Base-by-base conservation (phyloP, 352 stramenopile genomes). In the Globisporangium abappressorium region DNA sequence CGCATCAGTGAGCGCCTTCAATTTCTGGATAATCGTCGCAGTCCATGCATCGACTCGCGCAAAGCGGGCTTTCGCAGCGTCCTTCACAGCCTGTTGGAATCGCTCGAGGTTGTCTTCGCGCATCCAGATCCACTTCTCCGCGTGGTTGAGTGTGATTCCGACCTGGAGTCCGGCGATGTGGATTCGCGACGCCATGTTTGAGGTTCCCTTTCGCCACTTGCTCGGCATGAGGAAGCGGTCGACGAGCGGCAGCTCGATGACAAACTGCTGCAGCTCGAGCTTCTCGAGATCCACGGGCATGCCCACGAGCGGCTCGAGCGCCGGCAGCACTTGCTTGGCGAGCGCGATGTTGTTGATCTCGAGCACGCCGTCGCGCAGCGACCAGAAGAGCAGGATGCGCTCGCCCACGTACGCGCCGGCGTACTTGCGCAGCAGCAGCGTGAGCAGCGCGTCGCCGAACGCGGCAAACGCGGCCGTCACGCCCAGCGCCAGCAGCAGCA, bases 41-140 rank as follows among this genome's bases (percentile, higher is more conserved):
- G 87, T 95, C 85, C 83, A 94, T 11, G 67, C 22, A 43, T 95
- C 74, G 6, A 80, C 80, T 20, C 77, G 76, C 24, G 76, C 70
- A 5, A 93, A 54, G 12, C 89, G 81, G 11, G 69, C 72, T 22
- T 59, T 75, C 36, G 78, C 82, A 0, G 89, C 89, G 49, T 84
- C 72, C n/a, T 78, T 75, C 20, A 93, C 64, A 0, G 83, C 80
- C 34, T 90, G 70, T 22, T 81, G 63, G 59, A 82, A 81, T 24
- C 86, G 83, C 49, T 73, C 72, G 7, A 71, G 57, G 74, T 95
- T 95, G 46, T 94, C 76, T 38, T 90, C 75, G 33, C 68, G 73
- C 57, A 79, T 79, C 77, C 79, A 90, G 68, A 93, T 85, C 89
- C 89, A 96, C 49, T 91, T 87, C 70, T 91, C 81, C 0, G 87